Evolutionary conservation across 495 filamentous ascomycete species (phyloP).

Genomic region (Penicillium odoratum): DNA sequence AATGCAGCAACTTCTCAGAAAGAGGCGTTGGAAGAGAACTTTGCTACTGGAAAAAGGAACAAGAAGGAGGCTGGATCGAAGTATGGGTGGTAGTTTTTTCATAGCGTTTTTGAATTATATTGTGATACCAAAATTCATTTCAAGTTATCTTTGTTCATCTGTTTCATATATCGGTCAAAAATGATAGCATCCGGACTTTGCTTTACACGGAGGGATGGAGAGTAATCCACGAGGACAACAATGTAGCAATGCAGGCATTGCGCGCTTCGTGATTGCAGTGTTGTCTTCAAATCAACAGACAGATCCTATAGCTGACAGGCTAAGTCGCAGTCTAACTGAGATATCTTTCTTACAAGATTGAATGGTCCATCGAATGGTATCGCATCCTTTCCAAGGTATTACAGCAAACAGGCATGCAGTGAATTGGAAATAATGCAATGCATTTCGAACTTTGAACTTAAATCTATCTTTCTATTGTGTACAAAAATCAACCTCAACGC

Average conservation of each 20-base stretch:
- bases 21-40: slow-evolving; percentile 85
- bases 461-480: background rate
- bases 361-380: no score
- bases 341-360: no score
- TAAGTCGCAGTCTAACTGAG: no score
- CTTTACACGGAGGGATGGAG: no score
- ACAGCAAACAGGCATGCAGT: background rate
- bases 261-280: no score
- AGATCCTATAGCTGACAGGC: no score
- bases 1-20: slow-evolving; percentile 75
- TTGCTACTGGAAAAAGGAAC: slow-evolving; percentile 71
- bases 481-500: slow-evolving; percentile 7
- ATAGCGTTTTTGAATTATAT: background rate
- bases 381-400: background rate
- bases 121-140: slow-evolving; percentile 7
- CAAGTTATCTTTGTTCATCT: background rate
- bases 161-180: background rate
- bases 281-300: no score
- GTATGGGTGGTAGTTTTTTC: slow-evolving; percentile 71
- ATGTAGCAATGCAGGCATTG: no score
- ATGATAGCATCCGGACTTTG: no score
- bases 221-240: no score
- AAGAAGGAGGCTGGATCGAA: slow-evolving; percentile 73
- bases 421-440: background rate
- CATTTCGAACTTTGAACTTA: background rate